Base-by-base conservation (phyloP, 129 eudicot species). In the Logfia minima region DNA sequence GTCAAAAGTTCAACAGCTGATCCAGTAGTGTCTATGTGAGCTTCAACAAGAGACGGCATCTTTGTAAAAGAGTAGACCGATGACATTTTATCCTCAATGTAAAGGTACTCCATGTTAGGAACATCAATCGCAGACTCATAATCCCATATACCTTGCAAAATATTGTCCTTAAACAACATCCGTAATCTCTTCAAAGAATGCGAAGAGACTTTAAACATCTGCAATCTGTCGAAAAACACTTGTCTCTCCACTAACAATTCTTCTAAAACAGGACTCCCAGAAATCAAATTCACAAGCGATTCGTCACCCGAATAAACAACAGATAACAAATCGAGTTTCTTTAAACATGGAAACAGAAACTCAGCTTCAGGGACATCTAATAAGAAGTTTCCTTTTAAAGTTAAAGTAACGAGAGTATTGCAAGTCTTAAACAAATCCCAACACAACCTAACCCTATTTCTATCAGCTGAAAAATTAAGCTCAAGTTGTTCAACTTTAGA, bases 231-330 rank as follows among this genome's bases (percentile, higher is more conserved):
- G 3, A 4, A 16, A n/a, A 39, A 43, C 28, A 51, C 56, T 19
- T 74, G 75, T 62, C 83, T 74, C 79, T 66, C 83, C 69, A 80
- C 79, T 66, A 23, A 66, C 75, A 80, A 39, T 19, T 74, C 79
- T 56, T 80, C 79, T 7, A 80, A 22, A 16, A 35, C 52, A 2
- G 79, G 84, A 56, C 84, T 73, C n/a, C 84, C 79, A 2, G 84
- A 55, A n/a, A 80, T 7, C 79, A 80, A 14, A 74, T 80, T 66
- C n/a, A 1, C 18, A 39, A 80, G 11, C 24, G 55, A 26, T 2
- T 56, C 34, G 66, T 31, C 75, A 0, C 63, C 24, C 6, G 29
- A 18, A 74, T 80, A 80, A 26, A 28, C 8, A 59, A 80, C 43
- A 1, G 75, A 74, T 6, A 74, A 8, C 59, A 80, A 69, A 6